Percentiles rank a stretch among this genome's conserved stretches.
Evolutionary conservation across 208 protist species (phyloP).

Genomic region (Leishmania guyanensis): DNA sequence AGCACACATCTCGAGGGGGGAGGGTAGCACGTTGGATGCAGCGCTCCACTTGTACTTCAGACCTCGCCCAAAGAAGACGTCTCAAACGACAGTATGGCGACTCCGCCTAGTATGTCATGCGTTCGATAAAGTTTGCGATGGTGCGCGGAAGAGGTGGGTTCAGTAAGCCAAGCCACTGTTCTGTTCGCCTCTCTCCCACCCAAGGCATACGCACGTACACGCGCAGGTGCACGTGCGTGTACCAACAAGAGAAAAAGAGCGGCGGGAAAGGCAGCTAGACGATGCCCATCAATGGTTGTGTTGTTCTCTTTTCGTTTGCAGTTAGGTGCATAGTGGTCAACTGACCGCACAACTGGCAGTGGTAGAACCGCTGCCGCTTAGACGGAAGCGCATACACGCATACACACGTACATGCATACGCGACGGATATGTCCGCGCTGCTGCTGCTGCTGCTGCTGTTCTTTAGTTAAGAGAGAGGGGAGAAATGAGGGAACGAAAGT

Average conservation of each 20-base stretch:
- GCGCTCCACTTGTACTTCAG: too few relatives aligned
- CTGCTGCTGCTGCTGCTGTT: background rate
- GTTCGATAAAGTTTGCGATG: background rate
- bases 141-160: background rate
- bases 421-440: background rate
- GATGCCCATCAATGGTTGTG: too few relatives aligned
- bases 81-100: background rate
- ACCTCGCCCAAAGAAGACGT: background rate
- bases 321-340: background rate
- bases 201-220: background rate
- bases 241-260: background rate
- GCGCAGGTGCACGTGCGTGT: background rate
- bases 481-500: background rate
- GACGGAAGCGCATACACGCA: background rate
- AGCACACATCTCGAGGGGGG: background rate
- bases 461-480: background rate
- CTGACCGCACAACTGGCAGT: background rate
- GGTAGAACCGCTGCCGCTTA: background rate
- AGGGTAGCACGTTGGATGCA: background rate
- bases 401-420: background rate
- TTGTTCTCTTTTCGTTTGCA: background rate
- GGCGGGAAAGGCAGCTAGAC: background rate
- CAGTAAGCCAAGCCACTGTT: background rate
- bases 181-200: background rate
- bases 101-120: background rate